Percentiles rank a stretch among this genome's conserved stretches.
Conservation (phyloP, 2,329 filamentous ascomycete genomes). For the Amphichorda felina region DNA sequence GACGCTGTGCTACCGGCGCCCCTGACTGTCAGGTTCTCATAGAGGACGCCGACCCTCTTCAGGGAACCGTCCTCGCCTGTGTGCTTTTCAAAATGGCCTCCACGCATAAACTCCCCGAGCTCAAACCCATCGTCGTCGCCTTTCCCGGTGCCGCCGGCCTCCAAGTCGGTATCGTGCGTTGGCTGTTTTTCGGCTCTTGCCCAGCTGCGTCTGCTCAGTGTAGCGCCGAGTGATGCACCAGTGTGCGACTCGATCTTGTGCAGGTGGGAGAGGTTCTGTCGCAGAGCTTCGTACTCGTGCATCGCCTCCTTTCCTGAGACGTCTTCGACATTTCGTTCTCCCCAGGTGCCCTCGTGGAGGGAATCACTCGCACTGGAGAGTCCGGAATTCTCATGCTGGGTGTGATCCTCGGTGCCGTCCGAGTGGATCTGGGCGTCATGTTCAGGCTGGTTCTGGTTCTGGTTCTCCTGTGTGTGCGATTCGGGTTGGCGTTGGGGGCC, state of each 20-base stretch:
- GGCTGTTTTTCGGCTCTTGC: conserved; percentile 1
- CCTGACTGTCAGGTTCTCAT: conserved; percentile 64
- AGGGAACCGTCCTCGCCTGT: conserved; percentile 43
- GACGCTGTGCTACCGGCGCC: conserved; percentile 54
- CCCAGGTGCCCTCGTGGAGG: conserved; percentile 19
- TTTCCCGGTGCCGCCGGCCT: conserved; percentile 30
- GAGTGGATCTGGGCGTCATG: too few species aligned
- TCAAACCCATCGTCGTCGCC: conserved; percentile 53
- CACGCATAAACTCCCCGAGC: conserved; percentile 57
- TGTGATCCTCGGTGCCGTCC: too few species aligned
- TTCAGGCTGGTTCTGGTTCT: too few species aligned
- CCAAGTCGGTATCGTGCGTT: conserved; percentile 1
- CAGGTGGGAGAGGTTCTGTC: conserved; percentile 19
- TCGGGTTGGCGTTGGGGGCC: too few species aligned
- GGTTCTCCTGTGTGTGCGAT: too few species aligned
- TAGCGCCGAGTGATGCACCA: conserved; percentile 6
- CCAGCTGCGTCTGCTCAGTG: not conserved
- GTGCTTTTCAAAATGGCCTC: conserved; percentile 66
- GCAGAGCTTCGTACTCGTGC: conserved; percentile 21
- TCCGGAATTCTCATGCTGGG: too few species aligned
- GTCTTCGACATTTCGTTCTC: conserved; percentile 21
- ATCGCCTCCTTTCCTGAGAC: conserved; percentile 19
- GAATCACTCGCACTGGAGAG: too few species aligned
- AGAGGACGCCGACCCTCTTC: conserved; percentile 70
- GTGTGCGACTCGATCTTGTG: conserved; percentile 20